Evolutionary conservation across 345 rosid species (phyloP).

Genomic region (Boechera stricta): DNA sequence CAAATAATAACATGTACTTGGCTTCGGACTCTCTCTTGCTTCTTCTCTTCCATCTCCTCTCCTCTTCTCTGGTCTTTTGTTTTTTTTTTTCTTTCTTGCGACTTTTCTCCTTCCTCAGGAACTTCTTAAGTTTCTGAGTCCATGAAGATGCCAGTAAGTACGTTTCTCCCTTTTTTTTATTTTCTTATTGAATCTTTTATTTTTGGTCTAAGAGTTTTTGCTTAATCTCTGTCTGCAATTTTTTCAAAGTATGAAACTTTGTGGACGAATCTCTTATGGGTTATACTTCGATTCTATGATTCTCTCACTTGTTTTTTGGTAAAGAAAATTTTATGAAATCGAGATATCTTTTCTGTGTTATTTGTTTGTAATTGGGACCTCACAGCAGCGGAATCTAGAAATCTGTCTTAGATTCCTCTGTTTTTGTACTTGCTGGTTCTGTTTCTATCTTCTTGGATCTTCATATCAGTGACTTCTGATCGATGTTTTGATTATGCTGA

Average conservation of each 20-base stretch:
- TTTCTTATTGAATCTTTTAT: slow-evolving; percentile 15
- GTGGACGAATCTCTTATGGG: slow-evolving; percentile 17
- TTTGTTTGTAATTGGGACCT: slow-evolving; percentile 17
- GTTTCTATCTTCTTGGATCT: slow-evolving; percentile 31
- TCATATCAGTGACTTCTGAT: slow-evolving; percentile 24
- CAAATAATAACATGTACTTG: slow-evolving; percentile 31
- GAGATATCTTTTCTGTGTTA: slow-evolving; percentile 1
- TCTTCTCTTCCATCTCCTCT: slow-evolving; percentile 45
- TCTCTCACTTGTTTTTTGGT: not conserved
- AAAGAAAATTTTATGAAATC: slow-evolving; percentile 1
- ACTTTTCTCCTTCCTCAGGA: slow-evolving; percentile 40
- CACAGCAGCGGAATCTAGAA: slow-evolving; percentile 32
- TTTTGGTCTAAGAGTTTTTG: not conserved
- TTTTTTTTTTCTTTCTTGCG: slow-evolving; percentile 11
- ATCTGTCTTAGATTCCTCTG: slow-evolving; percentile 33
- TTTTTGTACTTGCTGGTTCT: slow-evolving; percentile 20
- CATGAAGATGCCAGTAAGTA: slow-evolving; percentile 99
- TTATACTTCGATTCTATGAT: slow-evolving; percentile 7
- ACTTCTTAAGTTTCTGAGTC: slow-evolving; percentile 50
- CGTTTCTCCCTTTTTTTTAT: slow-evolving; percentile 56
- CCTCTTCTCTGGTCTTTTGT: slow-evolving; percentile 35
- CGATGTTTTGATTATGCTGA: slow-evolving; percentile 10
- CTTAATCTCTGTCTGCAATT: slow-evolving; percentile 5
- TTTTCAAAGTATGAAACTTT: slow-evolving; percentile 24
- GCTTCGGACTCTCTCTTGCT: slow-evolving; percentile 34